A percentile compares a stretch with the other conserved stretches of the same genome.
Evolutionary conservation across 805 yeast genomes (phyloP).

Genomic region (Barnettozyma salicaria): DNA sequence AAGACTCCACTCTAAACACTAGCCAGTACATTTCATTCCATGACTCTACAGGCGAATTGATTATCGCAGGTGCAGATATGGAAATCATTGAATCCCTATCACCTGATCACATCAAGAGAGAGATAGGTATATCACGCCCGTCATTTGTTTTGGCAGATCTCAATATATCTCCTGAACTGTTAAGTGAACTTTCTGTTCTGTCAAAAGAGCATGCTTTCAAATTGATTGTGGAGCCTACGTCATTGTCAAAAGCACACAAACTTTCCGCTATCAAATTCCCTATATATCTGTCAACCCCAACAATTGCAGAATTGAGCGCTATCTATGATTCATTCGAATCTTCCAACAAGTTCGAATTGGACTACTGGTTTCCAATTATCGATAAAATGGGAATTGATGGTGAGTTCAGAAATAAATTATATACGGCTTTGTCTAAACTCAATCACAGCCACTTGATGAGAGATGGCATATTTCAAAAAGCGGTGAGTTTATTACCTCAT

Average conservation of each 20-base stretch:
- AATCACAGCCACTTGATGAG: conserved; percentile 26
- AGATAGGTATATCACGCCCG: conserved; percentile 40
- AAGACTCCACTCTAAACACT: conserved; percentile 30
- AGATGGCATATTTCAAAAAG: conserved; percentile 55
- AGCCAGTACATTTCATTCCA: conserved; percentile 76
- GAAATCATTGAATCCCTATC: conserved; percentile 50
- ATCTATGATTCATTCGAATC: conserved; percentile 45
- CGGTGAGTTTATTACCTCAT: conserved; percentile 68
- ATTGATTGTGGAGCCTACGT: conserved; percentile 72
- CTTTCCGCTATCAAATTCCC: conserved; percentile 12
- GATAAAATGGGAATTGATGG: conserved; percentile 51
- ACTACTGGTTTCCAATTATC: conserved; percentile 68
- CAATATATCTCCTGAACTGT: conserved; percentile 46
- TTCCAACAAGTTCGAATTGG: conserved; percentile 41
- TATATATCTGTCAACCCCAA: conserved; percentile 48
- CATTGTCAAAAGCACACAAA: conserved; percentile 51
- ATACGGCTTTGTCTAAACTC: conserved; percentile 24
- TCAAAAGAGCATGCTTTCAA: conserved; percentile 25
- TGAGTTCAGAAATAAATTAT: conserved; percentile 41
- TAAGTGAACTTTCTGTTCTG: conserved; percentile 30
- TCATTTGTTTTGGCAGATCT: conserved; percentile 57
- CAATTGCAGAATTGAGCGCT: conserved; percentile 51
- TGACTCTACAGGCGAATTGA: conserved; percentile 51
- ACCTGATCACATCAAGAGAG: conserved; percentile 34
- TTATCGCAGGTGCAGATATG: conserved; percentile 85